These are phyloP conservation scores for Knufia fluminis DNA, from an alignment of 2,329 filamentous ascomycete species.

Conservation along the genomic window DNA sequence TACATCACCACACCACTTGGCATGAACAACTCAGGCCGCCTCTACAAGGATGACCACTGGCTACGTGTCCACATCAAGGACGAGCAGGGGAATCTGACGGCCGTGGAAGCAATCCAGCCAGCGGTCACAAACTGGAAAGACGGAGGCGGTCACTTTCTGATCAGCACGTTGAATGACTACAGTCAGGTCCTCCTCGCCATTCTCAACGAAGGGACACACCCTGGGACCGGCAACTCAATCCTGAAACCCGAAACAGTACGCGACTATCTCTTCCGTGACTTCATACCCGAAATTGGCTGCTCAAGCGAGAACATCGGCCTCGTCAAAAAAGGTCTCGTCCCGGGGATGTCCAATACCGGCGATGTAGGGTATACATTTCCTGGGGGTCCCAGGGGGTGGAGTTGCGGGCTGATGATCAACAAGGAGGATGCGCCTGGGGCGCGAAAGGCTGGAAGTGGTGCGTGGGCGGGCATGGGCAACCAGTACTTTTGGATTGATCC, in stretches of 20 bases:
- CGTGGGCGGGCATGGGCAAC: slow-evolving; percentile 19
- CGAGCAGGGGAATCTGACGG: background rate
- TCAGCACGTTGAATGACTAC: slow-evolving; percentile 18
- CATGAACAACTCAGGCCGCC: slow-evolving; percentile 21
- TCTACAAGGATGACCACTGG: slow-evolving; percentile 7
- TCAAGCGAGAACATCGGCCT: slow-evolving; percentile 10
- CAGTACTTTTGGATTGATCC: slow-evolving; percentile 21
- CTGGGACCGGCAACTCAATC: slow-evolving; percentile 12
- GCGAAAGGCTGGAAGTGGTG: slow-evolving; percentile 14
- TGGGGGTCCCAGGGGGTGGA: slow-evolving; percentile 15
- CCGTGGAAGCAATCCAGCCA: background rate
- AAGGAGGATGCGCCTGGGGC: slow-evolving; percentile 14
- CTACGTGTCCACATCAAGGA: slow-evolving; percentile 7
- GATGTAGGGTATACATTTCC: slow-evolving; percentile 10
- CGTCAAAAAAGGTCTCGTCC: slow-evolving; percentile 7
- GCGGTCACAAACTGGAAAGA: slow-evolving; percentile 5
- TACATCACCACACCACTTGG: slow-evolving; percentile 40
- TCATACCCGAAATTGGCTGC: slow-evolving; percentile 11
- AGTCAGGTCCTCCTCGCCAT: slow-evolving; percentile 14
- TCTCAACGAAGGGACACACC: slow-evolving; percentile 17
- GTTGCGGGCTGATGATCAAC: slow-evolving; percentile 17
- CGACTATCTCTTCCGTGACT: slow-evolving; percentile 18
- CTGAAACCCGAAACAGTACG: slow-evolving; percentile 15
- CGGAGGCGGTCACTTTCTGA: slow-evolving; percentile 16
- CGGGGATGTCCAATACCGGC: slow-evolving; percentile 9